Evolutionary conservation across 176 grass and related monocot genomes (phyloP).

Genomic region (Zizania latifolia): DNA sequence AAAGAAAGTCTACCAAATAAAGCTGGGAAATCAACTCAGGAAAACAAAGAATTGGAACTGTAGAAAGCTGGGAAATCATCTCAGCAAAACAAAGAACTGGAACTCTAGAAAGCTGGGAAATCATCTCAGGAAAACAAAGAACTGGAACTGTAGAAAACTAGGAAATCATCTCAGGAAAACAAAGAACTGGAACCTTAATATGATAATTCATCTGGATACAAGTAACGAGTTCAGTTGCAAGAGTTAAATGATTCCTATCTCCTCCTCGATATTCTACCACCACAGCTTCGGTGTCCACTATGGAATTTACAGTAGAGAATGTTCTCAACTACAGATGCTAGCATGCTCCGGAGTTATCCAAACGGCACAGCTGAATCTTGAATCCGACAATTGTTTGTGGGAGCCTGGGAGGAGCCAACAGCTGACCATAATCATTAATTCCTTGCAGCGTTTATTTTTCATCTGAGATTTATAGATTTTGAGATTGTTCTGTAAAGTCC

Average conservation of each 20-base stretch:
- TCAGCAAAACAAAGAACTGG: slow-evolving; percentile 13
- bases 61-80: slow-evolving; percentile 23
- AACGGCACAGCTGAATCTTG: too few relatives aligned
- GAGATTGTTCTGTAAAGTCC: too few relatives aligned
- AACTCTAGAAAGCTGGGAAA: slow-evolving; percentile 4
- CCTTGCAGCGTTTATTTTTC: too few relatives aligned
- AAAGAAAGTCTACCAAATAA: slow-evolving; percentile 6
- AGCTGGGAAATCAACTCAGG: slow-evolving; percentile 28
- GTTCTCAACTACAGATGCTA: neutral
- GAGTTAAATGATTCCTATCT: neutral
- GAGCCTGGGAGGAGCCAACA: too few relatives aligned
- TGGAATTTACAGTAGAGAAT: neutral
- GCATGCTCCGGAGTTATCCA: neutral
- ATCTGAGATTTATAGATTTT: too few relatives aligned
- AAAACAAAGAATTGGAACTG: neutral
- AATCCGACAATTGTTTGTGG: too few relatives aligned
- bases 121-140: slow-evolving; percentile 32
- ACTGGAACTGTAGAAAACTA: neutral
- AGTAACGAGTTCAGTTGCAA: neutral
- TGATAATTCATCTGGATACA: neutral
- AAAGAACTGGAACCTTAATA: neutral
- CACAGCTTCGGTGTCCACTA: neutral
- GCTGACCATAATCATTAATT: too few relatives aligned
- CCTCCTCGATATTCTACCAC: too few relatives aligned
- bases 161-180: slow-evolving; percentile 32